These are phyloP conservation scores for Colletotrichum salicis DNA, from an alignment of 2,329 filamentous ascomycete species.

Conservation along the genomic window DNA sequence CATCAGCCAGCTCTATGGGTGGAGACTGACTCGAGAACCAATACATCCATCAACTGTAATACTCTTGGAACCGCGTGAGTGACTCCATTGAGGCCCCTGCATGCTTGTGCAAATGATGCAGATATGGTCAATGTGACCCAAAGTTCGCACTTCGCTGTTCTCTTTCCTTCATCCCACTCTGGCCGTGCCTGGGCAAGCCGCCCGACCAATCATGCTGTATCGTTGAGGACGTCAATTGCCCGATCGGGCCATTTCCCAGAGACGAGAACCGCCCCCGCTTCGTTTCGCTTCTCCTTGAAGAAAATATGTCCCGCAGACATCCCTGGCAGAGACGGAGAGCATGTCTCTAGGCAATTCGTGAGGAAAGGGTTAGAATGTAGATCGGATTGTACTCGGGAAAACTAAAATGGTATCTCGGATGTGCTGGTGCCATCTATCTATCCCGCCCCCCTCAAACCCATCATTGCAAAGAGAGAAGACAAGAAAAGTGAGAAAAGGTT, in stretches of 20 bases:
- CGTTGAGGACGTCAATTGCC: neutral
- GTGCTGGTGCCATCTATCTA: slow-evolving; percentile 28
- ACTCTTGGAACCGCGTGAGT: neutral
- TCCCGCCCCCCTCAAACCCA: neutral
- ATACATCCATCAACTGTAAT: neutral
- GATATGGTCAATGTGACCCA: too few species aligned
- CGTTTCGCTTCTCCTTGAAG: neutral
- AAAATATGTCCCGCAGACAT: too few species aligned
- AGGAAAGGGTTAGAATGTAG: too few species aligned
- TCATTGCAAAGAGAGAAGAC: neutral
- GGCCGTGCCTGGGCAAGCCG: neutral
- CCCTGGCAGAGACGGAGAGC: too few species aligned
- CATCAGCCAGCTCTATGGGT: neutral
- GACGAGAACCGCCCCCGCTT: neutral
- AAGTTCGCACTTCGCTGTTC: neutral
- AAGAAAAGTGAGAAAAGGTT: neutral
- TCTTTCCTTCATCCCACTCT: neutral
- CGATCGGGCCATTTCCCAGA: neutral
- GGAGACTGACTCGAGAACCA: slow-evolving; percentile 13
- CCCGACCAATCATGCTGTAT: neutral
- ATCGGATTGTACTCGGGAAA: neutral
- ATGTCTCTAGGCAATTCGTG: too few species aligned
- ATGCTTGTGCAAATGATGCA: too few species aligned
- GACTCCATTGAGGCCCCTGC: too few species aligned
- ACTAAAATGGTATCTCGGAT: slow-evolving; percentile 31